Conservation (phyloP, 2,329 filamentous ascomycete species). For the Myrmaecium sp. region DNA sequence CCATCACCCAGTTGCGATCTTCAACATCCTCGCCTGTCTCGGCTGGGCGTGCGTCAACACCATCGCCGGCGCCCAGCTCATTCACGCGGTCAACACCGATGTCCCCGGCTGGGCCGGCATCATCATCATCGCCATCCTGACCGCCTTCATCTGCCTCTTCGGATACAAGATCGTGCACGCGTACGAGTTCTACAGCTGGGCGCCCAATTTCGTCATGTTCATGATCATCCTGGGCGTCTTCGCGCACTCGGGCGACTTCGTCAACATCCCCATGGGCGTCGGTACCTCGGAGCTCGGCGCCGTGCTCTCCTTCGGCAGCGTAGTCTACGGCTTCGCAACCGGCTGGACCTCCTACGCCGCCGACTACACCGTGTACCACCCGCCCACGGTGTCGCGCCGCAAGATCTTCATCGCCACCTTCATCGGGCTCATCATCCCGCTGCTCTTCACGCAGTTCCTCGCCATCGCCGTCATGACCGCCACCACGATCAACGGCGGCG, state of each 20-base stretch:
- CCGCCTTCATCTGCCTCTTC: slow-evolving; percentile 54
- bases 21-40: slow-evolving; percentile 54
- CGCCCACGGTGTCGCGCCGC: slow-evolving; percentile 37
- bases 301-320: slow-evolving; percentile 47
- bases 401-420: slow-evolving; percentile 56
- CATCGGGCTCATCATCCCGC: slow-evolving; percentile 49
- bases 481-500: slow-evolving; percentile 34
- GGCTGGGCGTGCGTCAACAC: slow-evolving; percentile 66
- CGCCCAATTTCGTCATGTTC: slow-evolving; percentile 57
- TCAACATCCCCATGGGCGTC: slow-evolving; percentile 40
- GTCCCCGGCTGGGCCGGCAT: slow-evolving; percentile 62
- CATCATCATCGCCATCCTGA: slow-evolving; percentile 52
- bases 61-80: slow-evolving; percentile 63
- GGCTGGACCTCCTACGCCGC: slow-evolving; percentile 61
- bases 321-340: slow-evolving; percentile 51
- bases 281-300: slow-evolving; percentile 44
- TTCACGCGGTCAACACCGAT: slow-evolving; percentile 52
- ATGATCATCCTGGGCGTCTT: slow-evolving; percentile 53
- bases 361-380: slow-evolving; percentile 70
- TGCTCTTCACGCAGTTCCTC: slow-evolving; percentile 59
- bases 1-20: slow-evolving; percentile 40
- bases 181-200: slow-evolving; percentile 63
- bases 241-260: slow-evolving; percentile 48
- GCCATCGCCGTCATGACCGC: slow-evolving; percentile 55
- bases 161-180: slow-evolving; percentile 60